Conservation (phyloP, 169 alveolate species). For the Miamiensis avidus region DNA sequence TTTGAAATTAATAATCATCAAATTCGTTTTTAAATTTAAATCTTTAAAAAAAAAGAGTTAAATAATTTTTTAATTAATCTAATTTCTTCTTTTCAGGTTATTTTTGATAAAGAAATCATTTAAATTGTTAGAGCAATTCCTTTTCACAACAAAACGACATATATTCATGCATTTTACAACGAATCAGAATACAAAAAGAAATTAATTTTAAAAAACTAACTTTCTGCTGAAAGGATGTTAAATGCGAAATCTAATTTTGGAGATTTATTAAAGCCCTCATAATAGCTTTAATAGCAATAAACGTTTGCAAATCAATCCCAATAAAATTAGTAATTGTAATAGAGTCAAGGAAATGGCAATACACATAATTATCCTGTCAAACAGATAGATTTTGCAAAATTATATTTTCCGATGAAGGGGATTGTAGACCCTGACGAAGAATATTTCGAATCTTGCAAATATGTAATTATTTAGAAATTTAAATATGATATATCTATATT, state of each 20-base stretch:
- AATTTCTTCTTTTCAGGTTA: not conserved
- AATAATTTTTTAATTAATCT: constrained; percentile 4
- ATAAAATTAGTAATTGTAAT: too few species aligned
- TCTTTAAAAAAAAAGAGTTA: not conserved
- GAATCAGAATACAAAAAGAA: constrained; percentile 14
- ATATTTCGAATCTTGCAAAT: too few species aligned
- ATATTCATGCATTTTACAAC: constrained; percentile 34
- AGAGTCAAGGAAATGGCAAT: too few species aligned
- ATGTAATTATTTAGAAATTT: too few species aligned
- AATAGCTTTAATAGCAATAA: too few species aligned
- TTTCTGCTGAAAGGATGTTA: too few species aligned
- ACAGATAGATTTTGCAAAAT: not conserved
- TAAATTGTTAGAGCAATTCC: constrained; percentile 40
- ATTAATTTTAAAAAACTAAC: not conserved
- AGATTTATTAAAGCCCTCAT: too few species aligned
- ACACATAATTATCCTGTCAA: too few species aligned
- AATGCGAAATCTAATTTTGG: too few species aligned
- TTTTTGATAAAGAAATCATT: constrained; percentile 42
- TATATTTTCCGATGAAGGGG: not conserved
- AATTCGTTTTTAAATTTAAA: not conserved
- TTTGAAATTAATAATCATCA: not conserved
- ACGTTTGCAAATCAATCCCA: too few species aligned
- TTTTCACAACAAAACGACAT: constrained; percentile 40
- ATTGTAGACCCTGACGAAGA: not conserved
- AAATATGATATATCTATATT: too few species aligned